A percentile compares a stretch with the other conserved stretches of the same genome.
Conservation (phyloP, 2,329 filamentous ascomycete species). For the Talaromyces sp. region DNA sequence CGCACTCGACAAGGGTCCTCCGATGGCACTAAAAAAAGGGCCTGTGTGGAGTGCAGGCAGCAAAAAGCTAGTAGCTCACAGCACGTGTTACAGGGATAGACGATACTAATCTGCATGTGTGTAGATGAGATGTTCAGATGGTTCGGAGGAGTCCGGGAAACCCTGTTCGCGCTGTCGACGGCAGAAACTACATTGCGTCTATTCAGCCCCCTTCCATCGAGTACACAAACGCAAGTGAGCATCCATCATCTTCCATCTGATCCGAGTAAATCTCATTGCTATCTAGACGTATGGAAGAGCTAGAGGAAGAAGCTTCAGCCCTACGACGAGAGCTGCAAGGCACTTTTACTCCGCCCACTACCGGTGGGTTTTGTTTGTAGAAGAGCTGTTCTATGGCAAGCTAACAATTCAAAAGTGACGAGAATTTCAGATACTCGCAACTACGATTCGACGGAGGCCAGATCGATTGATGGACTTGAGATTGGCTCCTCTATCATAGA, state of each 20-base stretch:
- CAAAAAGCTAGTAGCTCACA: background rate
- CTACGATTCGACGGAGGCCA: background rate
- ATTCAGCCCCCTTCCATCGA: background rate
- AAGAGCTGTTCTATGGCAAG: background rate
- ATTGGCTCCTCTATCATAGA: background rate
- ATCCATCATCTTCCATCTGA: background rate
- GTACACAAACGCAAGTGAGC: conserved; percentile 1
- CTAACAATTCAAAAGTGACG: background rate
- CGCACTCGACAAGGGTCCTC: background rate
- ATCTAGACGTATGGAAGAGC: conserved; percentile 2
- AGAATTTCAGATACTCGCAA: background rate
- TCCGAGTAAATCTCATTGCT: background rate
- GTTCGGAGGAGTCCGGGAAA: background rate
- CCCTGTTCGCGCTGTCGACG: background rate
- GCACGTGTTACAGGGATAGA: background rate
- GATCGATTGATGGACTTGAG: background rate
- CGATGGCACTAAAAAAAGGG: background rate
- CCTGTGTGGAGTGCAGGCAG: background rate
- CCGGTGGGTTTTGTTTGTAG: background rate
- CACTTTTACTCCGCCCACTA: background rate
- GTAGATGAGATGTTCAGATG: background rate
- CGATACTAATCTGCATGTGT: background rate
- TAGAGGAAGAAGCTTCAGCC: background rate
- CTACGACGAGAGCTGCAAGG: background rate
- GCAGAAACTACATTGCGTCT: background rate